A percentile compares a stretch with the other conserved stretches of the same genome.
Evolutionary conservation across 2,329 filamentous ascomycete species (phyloP).

Genomic region (Paracamarosporium sp.): DNA sequence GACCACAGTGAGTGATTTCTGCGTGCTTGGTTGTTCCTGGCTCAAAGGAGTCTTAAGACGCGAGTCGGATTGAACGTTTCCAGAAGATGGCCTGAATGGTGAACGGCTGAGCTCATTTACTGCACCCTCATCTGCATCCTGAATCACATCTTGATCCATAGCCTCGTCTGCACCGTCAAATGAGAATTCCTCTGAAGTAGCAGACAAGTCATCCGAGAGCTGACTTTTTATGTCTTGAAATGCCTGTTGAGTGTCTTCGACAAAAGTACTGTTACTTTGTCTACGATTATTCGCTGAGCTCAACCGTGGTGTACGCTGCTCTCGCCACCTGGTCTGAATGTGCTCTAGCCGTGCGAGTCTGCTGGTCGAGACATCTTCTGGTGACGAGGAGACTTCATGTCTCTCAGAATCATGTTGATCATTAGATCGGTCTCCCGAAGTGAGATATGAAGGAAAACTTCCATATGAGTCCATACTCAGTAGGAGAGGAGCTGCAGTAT

Average conservation of each 20-base stretch:
- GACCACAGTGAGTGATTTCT: background rate
- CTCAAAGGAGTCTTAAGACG: background rate
- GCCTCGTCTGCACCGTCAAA: background rate
- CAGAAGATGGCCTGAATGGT: background rate
- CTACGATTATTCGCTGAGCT: constrained; percentile 4
- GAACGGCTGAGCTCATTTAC: background rate
- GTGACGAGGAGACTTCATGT: background rate
- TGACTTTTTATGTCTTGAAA: constrained; percentile 51
- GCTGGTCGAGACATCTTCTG: constrained; percentile 20
- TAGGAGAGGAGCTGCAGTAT: constrained; percentile 10
- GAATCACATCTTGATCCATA: background rate
- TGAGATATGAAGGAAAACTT: constrained; percentile 39
- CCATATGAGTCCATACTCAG: constrained; percentile 39
- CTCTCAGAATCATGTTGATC: constrained; percentile 1
- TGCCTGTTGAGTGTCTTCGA: constrained; percentile 55
- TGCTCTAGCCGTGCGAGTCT: constrained; percentile 35
- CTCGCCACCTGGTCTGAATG: constrained; percentile 32
- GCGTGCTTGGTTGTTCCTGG: background rate
- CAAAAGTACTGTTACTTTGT: constrained; percentile 20
- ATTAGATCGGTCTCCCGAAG: constrained; percentile 12
- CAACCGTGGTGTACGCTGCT: constrained; percentile 16
- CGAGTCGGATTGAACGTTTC: background rate
- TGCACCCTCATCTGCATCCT: background rate
- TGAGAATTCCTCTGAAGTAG: constrained; percentile 24
- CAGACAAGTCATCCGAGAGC: constrained; percentile 33